These are phyloP conservation scores for Eragrostis nindensis DNA, from an alignment of 176 grass and related monocot genomes.

Conservation along the genomic window DNA sequence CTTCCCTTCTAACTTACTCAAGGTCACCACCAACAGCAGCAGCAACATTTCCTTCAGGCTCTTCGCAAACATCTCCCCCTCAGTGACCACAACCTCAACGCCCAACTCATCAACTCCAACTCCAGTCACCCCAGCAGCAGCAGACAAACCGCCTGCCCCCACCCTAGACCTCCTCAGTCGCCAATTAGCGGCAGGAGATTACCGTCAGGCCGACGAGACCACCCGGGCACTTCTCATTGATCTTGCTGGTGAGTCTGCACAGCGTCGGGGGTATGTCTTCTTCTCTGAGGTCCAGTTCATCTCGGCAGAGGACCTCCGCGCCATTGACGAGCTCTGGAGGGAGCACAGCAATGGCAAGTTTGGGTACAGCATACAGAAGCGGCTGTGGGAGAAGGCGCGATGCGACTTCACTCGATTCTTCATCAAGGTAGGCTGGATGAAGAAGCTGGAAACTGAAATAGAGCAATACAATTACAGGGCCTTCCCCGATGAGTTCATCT, in stretches of 20 bases:
- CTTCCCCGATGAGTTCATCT: constrained; percentile 86
- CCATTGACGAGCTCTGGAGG: constrained; percentile 81
- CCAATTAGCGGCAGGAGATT: constrained; percentile 59
- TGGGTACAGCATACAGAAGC: constrained; percentile 84
- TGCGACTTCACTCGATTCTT: constrained; percentile 90
- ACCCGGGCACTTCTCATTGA: constrained; percentile 79
- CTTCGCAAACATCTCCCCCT: constrained; percentile 64
- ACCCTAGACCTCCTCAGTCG: constrained; percentile 60
- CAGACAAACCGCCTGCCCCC: constrained; percentile 31
- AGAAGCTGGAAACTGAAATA: constrained; percentile 90
- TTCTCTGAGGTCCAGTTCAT: constrained; percentile 97
- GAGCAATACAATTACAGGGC: constrained; percentile 88
- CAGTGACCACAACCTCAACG: constrained; percentile 47
- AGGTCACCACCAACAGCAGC: constrained; percentile 36
- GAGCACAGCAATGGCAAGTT: constrained; percentile 73
- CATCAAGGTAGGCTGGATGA: constrained; percentile 93
- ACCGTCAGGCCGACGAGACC: constrained; percentile 80
- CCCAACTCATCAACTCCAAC: constrained; percentile 34
- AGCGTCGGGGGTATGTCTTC: constrained; percentile 92
- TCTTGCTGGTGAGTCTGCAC: constrained; percentile 77
- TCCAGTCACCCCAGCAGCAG: constrained; percentile 12
- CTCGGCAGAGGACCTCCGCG: constrained; percentile 49
- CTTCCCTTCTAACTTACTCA: constrained; percentile 36
- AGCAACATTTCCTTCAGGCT: constrained; percentile 53
- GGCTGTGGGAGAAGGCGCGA: constrained; percentile 76